A percentile compares a stretch with the other conserved stretches of the same genome.
Conservation (phyloP, 1,139 yeast species). For the Blastobotrys apis region DNA sequence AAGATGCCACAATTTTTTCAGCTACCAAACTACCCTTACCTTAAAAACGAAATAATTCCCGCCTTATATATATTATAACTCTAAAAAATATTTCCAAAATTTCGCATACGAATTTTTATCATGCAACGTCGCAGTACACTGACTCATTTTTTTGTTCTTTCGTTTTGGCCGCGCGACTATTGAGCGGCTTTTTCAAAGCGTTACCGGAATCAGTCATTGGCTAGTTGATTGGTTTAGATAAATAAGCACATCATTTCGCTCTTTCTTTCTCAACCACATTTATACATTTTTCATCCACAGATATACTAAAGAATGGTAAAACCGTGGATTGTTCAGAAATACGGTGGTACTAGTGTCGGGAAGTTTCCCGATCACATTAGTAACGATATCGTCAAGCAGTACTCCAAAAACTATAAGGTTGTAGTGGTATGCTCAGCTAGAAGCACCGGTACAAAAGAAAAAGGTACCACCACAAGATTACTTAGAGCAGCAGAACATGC, state of each 20-base stretch:
- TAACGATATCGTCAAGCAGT: conserved; percentile 71
- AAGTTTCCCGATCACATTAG: conserved; percentile 84
- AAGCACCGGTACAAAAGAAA: conserved; percentile 83
- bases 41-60: too few species aligned
- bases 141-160: too few species aligned
- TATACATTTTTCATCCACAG: background rate
- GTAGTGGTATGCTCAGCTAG: conserved; percentile 97
- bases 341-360: conserved; percentile 98
- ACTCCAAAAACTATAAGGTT: conserved; percentile 59
- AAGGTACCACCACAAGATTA: conserved; percentile 84
- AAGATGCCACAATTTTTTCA: too few species aligned
- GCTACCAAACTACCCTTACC: too few species aligned
- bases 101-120: too few species aligned
- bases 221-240: background rate
- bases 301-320: conserved; percentile 11
- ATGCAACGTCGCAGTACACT: too few species aligned
- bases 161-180: too few species aligned
- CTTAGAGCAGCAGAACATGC: conserved; percentile 69
- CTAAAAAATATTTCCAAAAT: too few species aligned
- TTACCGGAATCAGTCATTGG: conserved; percentile 4
- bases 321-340: conserved; percentile 85
- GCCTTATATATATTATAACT: too few species aligned
- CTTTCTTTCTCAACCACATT: background rate
- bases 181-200: background rate
- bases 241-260: background rate